phyloP scores from a whole-genome alignment of 2,329 filamentous ascomycete species.

The Botrytis fragariae region DNA sequence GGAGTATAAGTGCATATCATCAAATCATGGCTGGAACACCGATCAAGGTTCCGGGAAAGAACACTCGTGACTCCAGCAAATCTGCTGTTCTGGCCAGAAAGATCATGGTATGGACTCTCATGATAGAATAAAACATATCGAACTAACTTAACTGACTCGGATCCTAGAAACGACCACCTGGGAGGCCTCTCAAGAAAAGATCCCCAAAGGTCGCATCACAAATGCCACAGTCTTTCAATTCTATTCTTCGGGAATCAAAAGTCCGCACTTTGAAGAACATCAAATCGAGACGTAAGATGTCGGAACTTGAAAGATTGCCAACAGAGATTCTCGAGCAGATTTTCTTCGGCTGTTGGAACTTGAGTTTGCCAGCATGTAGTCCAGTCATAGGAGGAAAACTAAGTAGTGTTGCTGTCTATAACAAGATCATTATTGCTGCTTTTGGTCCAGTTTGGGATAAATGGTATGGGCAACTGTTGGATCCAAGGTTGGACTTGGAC shows the following conservation, averaged over 20 bases:
- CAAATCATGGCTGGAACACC: conserved; percentile 33
- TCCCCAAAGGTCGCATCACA: background rate
- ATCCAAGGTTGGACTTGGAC: background rate
- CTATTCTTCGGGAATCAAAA: conserved; percentile 19
- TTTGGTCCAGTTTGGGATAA: conserved; percentile 35
- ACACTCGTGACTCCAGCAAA: conserved; percentile 29
- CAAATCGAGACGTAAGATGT: conserved; percentile 35
- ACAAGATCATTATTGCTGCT: conserved; percentile 28
- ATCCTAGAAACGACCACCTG: conserved; percentile 24
- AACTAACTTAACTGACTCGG: conserved; percentile 7
- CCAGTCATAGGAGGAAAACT: conserved; percentile 35
- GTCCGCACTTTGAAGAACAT: conserved; percentile 30
- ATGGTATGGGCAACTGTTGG: conserved; percentile 14
- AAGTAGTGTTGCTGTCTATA: conserved; percentile 33
- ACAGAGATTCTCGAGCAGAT: conserved; percentile 36
- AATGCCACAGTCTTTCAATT: background rate
- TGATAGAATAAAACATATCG: background rate
- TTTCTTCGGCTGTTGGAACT: conserved; percentile 35
- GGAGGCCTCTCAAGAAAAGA: conserved; percentile 27
- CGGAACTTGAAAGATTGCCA: conserved; percentile 36
- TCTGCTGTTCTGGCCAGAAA: conserved; percentile 28
- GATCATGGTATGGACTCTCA: conserved; percentile 26
- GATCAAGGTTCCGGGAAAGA: conserved; percentile 37
- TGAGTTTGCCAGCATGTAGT: conserved; percentile 35
- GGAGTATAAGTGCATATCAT: background rate